Percentiles rank a stretch among this genome's conserved stretches.
Conservation (phyloP, 768 basidiomycete species). For the Gloeostereum incarnatum region DNA sequence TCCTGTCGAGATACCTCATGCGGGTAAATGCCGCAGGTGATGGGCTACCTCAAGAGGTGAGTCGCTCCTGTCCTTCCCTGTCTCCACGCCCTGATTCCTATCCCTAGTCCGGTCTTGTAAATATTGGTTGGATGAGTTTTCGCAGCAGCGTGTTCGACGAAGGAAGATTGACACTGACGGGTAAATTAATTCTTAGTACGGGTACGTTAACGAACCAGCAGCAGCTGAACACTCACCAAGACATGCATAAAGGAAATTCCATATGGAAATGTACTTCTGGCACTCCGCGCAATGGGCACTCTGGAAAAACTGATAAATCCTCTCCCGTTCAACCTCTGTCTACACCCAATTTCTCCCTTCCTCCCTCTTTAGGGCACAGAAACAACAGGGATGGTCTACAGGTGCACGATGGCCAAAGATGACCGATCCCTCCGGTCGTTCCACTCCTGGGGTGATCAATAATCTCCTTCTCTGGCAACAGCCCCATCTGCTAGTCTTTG, state of each 20-base stretch:
- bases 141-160: too few species aligned
- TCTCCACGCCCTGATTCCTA: slow-evolving; percentile 2
- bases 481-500: slow-evolving; percentile 48
- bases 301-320: slow-evolving; percentile 50
- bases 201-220: slow-evolving; percentile 15
- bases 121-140: slow-evolving; percentile 48
- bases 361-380: slow-evolving; percentile 36
- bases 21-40: slow-evolving; percentile 50
- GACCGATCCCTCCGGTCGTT: slow-evolving; percentile 51
- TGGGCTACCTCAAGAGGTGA: slow-evolving; percentile 47
- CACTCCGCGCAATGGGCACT: slow-evolving; percentile 50
- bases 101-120: slow-evolving; percentile 40
- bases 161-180: too few species aligned
- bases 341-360: slow-evolving; percentile 38
- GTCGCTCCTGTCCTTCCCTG: too few species aligned
- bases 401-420: slow-evolving; percentile 61
- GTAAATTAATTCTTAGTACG: slow-evolving; percentile 23
- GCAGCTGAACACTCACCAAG: not conserved
- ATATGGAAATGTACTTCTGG: slow-evolving; percentile 57
- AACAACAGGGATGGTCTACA: slow-evolving; percentile 38
- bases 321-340: slow-evolving; percentile 30
- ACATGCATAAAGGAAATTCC: slow-evolving; percentile 38
- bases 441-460: slow-evolving; percentile 51
- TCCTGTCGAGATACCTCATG: slow-evolving; percentile 47
- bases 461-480: slow-evolving; percentile 57